These are phyloP conservation scores for Penicillium turbatum DNA, from an alignment of 495 filamentous ascomycete species.

Conservation along the genomic window DNA sequence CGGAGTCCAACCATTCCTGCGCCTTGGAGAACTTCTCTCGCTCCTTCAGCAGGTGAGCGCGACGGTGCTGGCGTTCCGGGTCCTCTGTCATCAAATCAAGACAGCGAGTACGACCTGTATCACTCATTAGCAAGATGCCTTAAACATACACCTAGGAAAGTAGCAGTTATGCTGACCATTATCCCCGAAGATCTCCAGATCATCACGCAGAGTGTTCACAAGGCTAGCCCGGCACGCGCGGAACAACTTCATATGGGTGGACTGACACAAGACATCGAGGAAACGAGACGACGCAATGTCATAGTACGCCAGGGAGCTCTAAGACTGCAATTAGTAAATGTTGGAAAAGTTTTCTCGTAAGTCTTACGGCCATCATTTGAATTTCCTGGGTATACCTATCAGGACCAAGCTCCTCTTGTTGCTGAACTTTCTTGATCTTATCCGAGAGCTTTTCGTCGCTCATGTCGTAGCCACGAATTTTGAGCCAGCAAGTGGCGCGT, in stretches of 20 bases:
- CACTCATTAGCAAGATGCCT: neutral
- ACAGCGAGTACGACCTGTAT: conserved; percentile 16
- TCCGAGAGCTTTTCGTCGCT: conserved; percentile 9
- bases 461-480: conserved; percentile 4
- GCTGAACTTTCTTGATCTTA: conserved; percentile 23
- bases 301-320: conserved; percentile 51
- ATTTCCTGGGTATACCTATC: conserved; percentile 47
- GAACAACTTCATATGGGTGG: conserved; percentile 46
- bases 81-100: conserved; percentile 45
- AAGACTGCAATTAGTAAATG: neutral
- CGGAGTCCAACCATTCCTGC: conserved; percentile 34
- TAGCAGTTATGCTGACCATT: conserved; percentile 33
- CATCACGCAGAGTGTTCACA: conserved; percentile 26
- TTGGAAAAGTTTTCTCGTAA: neutral
- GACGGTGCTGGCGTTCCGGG: conserved; percentile 37
- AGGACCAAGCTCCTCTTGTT: conserved; percentile 27
- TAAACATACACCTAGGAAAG: neutral
- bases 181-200: conserved; percentile 31
- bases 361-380: conserved; percentile 48
- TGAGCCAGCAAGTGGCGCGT: conserved; percentile 16
- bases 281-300: conserved; percentile 48
- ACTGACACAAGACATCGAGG: conserved; percentile 45
- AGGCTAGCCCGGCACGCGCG: conserved; percentile 38
- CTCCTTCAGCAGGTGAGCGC: conserved; percentile 36
- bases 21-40: conserved; percentile 44